Evolutionary conservation across 2,329 filamentous ascomycete species (phyloP), one percentile per base, ranked within the genome.

Genomic region (Talaromyces sp.): DNA sequence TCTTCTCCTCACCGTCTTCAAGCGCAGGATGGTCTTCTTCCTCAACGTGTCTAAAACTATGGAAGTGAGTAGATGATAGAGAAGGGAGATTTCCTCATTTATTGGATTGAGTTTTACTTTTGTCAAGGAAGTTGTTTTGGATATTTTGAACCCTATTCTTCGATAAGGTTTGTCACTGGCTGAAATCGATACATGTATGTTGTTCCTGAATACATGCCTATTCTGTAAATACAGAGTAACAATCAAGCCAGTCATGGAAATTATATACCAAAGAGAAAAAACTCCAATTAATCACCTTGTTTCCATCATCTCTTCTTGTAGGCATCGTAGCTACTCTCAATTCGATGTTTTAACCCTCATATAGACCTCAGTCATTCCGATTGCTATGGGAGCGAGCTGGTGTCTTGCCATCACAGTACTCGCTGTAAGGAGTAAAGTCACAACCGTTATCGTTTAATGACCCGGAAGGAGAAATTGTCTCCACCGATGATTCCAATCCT

Each of bases 341-440:
- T 9, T 19, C n/a, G n/a, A 22, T 3, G 19, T 9, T 22, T 45
- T 45, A 45, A 22, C 41, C n/a, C 8, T 19, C 6, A 19, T 43
- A 22, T 19, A 58, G 54, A 58, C 54, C 43, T 7, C 52, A 33
- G 60, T 62, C 60, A 14, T 31, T 39, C 60, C 60, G 41, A 16
- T 62, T 50, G 16, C 16, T 16, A n/a, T 62, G 45, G 2, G 45
- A 4, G n/a, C 45, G 60, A 52, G 45, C 33, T 16, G 60, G 60
- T 14, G 39, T 62, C 45, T 62, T 39, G 33, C 47, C 60, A 50
- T 62, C 60, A 22, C 52, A 54, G 45, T 62, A 62, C 16, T 62
- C 60, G 10, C 45, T 52, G 47, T 45, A 62, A 31, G 60, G 60
- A 13, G 60, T 45, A 27, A 52, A 62, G 47, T 24, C 60, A 50